Base-by-base conservation (phyloP, 768 basidiomycete species). In the Termitomyces sp. region DNA sequence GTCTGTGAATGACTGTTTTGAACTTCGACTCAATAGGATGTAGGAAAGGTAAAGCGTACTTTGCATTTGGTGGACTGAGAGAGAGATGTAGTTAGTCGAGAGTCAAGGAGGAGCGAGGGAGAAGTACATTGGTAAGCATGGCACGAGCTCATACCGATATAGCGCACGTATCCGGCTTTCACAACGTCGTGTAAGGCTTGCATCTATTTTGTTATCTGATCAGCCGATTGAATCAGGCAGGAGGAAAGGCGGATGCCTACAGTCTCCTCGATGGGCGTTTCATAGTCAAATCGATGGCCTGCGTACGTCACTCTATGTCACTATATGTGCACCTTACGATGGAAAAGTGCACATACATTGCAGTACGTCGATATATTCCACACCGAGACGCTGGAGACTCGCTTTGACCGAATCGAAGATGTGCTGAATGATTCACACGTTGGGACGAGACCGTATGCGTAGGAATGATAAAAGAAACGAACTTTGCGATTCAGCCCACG, bases 361-460 rank as follows among this genome's bases (percentile, higher is more conserved):
- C 8, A 91, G 72, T 1, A 92, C 72, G 67, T 92, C 92, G 66
- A 93, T 79, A 64, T 91, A 90, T 54, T 92, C 91, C 25, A 89
- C 71, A 49, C 91, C 86, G 3, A 93, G 77, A 14, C 90, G 80
- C 69, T 88, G 73, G 62, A 92, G 71, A 50, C 84, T 84, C 17
- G 76, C 73, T 66, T 86, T 85, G 43, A 88, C 82, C 0, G 84
- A 75, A 38, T 86, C 87, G 65, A 93, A 92, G 46, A 92, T 91
- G 67, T 87, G 84, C 85, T 91, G 29, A 1, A 37, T 54, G 42
- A 47, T 12, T 31, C 1, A 3, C 15, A 40, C 5, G n/a, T 40
- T 25, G n/a, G 49, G 51, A 0, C 12, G n/a, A 36, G 29, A n/a
- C 50, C 14, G 4, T 4, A 25, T 2, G 29, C n/a, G 17, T 3